A percentile compares a stretch with the other conserved stretches of the same genome.
Conservation (phyloP, 2,329 filamentous ascomycete species). For the Anthostomella pinea region DNA sequence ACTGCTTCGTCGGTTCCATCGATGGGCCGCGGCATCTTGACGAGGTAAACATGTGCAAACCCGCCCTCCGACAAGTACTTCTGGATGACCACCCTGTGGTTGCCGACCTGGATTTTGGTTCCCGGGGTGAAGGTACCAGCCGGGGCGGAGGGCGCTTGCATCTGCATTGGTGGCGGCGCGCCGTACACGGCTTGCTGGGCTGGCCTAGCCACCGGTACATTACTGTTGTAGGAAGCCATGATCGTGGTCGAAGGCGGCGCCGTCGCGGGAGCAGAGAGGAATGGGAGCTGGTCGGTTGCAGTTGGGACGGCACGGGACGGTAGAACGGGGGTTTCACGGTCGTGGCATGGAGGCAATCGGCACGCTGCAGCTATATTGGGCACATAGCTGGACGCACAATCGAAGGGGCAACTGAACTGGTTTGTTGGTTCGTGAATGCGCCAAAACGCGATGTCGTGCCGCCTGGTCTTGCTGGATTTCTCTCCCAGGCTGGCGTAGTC, state of each 20-base stretch:
- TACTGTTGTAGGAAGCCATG: slow-evolving; percentile 31
- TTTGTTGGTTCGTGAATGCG: too few species aligned
- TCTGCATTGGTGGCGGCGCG: slow-evolving; percentile 29
- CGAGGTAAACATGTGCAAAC: slow-evolving; percentile 97
- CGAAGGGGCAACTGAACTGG: background rate
- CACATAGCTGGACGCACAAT: slow-evolving; percentile 13
- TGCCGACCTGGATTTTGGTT: slow-evolving; percentile 94
- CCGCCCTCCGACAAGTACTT: slow-evolving; percentile 98
- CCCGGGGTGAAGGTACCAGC: slow-evolving; percentile 87
- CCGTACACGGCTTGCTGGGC: slow-evolving; percentile 42
- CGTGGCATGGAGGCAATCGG: slow-evolving; percentile 24
- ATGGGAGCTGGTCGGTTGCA: background rate
- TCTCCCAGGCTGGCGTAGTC: too few species aligned
- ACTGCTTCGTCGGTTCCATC: slow-evolving; percentile 80
- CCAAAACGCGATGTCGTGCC: background rate
- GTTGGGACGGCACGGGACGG: background rate
- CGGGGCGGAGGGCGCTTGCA: slow-evolving; percentile 44
- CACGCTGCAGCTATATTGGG: slow-evolving; percentile 22
- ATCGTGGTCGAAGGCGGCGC: slow-evolving; percentile 18
- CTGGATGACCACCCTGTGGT: slow-evolving; percentile 89
- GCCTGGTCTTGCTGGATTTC: too few species aligned
- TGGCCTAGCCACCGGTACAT: slow-evolving; percentile 33
- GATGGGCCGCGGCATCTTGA: slow-evolving; percentile 75
- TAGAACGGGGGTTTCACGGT: slow-evolving; percentile 16
- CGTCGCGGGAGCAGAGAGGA: slow-evolving; percentile 15